Conservation (phyloP, 2,329 filamentous ascomycete genomes). For the Mycosphaerella sp. region DNA sequence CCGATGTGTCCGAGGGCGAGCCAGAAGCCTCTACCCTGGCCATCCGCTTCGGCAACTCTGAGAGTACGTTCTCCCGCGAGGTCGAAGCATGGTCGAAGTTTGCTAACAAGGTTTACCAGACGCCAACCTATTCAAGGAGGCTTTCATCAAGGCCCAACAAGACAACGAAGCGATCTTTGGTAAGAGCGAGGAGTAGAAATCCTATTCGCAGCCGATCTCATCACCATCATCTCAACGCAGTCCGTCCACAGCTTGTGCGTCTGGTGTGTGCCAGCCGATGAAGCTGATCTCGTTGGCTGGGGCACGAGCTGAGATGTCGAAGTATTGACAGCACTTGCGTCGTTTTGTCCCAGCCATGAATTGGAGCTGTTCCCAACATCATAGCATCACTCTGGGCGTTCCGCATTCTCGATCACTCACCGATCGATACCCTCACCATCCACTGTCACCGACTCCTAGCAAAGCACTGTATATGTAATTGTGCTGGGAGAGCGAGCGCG, state of each 20-base stretch:
- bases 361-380: conserved; percentile 2
- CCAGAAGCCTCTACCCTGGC: conserved; percentile 92
- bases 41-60: conserved; percentile 94
- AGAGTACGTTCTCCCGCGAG: conserved; percentile 59
- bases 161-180: conserved; percentile 85
- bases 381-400: conserved; percentile 26
- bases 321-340: not conserved
- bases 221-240: not conserved
- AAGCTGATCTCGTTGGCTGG: not conserved
- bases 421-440: conserved; percentile 16
- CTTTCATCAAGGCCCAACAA: conserved; percentile 93
- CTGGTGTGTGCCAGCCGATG: not conserved
- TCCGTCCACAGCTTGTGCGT: not conserved
- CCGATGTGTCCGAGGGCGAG: conserved; percentile 97
- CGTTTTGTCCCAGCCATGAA: not conserved
- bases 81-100: not conserved
- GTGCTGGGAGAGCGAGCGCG: conserved; percentile 8
- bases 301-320: not conserved
- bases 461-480: conserved; percentile 18
- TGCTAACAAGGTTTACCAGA: conserved; percentile 49
- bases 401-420: conserved; percentile 18
- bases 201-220: not conserved
- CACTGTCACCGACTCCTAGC: conserved; percentile 18
- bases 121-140: conserved; percentile 95
- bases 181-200: conserved; percentile 24